Percentiles rank a stretch among this genome's conserved stretches.
phyloP scores from a whole-genome alignment of 495 filamentous ascomycete genomes.

The Aspergillus bridgeri region DNA sequence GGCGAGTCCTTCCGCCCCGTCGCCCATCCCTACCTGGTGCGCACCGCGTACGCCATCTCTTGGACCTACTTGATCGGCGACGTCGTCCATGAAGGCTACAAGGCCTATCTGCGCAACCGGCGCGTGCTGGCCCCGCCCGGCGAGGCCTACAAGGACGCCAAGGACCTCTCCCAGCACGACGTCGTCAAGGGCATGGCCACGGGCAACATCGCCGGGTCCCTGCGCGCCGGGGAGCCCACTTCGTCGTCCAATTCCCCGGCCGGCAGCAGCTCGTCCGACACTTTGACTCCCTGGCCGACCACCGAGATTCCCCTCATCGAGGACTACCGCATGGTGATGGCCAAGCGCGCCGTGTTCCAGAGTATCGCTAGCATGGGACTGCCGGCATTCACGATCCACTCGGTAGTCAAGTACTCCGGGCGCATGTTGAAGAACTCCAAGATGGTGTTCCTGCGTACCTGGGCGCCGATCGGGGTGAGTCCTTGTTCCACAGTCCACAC shows the following conservation, averaged over 20 bases:
- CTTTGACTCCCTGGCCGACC: constrained; percentile 31
- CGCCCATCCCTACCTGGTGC: constrained; percentile 78
- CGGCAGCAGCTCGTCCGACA: constrained; percentile 14
- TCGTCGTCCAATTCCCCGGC: constrained; percentile 15
- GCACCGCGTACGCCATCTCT: constrained; percentile 81
- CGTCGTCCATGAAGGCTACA: constrained; percentile 91
- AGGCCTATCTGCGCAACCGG: constrained; percentile 83
- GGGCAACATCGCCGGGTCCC: constrained; percentile 29
- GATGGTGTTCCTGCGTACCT: constrained; percentile 70
- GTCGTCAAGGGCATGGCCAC: constrained; percentile 41
- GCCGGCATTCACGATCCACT: constrained; percentile 94
- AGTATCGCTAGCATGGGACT: constrained; percentile 87
- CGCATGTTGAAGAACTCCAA: constrained; percentile 74
- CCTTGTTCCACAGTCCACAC: not conserved
- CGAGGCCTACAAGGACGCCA: constrained; percentile 44
- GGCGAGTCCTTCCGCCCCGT: constrained; percentile 95
- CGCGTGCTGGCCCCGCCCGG: constrained; percentile 39
- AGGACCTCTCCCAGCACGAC: constrained; percentile 24
- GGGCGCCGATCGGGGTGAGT: constrained; percentile 80
- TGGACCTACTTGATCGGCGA: constrained; percentile 93
- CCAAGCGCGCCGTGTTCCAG: constrained; percentile 86
- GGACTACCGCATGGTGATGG: constrained; percentile 89
- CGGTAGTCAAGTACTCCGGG: constrained; percentile 82
- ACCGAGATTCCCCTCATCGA: constrained; percentile 69
- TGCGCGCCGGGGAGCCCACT: constrained; percentile 12